A percentile compares a stretch with the other conserved stretches of the same genome.
Evolutionary conservation across 2,329 filamentous ascomycete genomes (phyloP).

Genomic region (Phyllosticta paracitricarpa): DNA sequence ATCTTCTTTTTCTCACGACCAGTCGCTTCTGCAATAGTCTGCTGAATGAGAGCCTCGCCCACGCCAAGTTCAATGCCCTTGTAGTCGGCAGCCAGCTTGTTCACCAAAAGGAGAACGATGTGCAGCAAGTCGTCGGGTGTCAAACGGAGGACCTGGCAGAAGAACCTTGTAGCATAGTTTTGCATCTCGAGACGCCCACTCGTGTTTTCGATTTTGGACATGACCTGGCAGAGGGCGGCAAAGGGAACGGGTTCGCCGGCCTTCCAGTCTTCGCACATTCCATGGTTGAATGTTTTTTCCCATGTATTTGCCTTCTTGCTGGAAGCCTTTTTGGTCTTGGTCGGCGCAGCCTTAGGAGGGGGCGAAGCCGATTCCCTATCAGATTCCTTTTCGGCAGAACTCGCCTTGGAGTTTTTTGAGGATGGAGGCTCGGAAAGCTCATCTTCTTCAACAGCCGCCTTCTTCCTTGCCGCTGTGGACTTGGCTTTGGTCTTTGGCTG

Average conservation of each 20-base stretch:
- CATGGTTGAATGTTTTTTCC: not conserved
- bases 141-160: conserved; percentile 86
- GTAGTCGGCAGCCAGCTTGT: conserved; percentile 94
- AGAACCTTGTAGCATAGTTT: conserved; percentile 79
- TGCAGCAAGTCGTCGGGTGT: conserved; percentile 81
- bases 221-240: conserved; percentile 85
- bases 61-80: conserved; percentile 96
- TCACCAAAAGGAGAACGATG: conserved; percentile 91
- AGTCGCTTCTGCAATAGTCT: conserved; percentile 90
- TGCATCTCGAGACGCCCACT: conserved; percentile 83
- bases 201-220: conserved; percentile 90
- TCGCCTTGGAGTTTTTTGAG: not conserved
- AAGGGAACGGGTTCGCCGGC: conserved; percentile 83
- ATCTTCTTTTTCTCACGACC: conserved; percentile 81
- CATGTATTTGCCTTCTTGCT: conserved; percentile 70
- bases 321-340: conserved; percentile 39
- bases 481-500: not conserved
- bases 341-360: conserved; percentile 12
- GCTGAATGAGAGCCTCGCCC: conserved; percentile 97
- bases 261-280: conserved; percentile 59
- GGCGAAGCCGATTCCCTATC: not conserved
- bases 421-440: not conserved
- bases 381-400: not conserved
- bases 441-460: not conserved
- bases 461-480: not conserved